These are phyloP conservation scores for Ulota crispa DNA, from an alignment of 225 moss, liverwort and hornwort genomes.

Conservation along the genomic window DNA sequence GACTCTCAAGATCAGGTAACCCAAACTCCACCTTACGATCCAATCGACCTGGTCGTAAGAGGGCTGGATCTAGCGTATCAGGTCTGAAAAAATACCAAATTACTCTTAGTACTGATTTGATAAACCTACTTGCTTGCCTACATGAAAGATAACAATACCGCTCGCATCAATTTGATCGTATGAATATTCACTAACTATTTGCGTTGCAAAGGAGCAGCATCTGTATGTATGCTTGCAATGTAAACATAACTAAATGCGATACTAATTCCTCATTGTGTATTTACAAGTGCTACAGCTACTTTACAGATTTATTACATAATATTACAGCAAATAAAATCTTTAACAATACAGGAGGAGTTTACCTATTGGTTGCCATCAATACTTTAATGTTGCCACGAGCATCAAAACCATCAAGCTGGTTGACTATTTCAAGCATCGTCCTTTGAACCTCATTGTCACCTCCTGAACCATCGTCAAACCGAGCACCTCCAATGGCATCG, in stretches of 20 bases:
- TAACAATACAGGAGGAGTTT: not conserved
- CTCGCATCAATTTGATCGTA: not conserved
- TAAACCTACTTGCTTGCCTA: not conserved
- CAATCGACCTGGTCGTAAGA: conserved; percentile 89
- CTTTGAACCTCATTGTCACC: conserved; percentile 99
- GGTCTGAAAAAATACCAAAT: conserved; percentile 54
- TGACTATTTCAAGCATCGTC: conserved; percentile 97
- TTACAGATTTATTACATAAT: not conserved
- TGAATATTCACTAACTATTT: not conserved
- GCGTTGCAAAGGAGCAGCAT: not conserved
- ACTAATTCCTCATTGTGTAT: not conserved
- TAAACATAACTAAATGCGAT: not conserved
- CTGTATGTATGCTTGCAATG: not conserved
- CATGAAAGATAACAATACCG: not conserved
- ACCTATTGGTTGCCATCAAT: conserved; percentile 98
- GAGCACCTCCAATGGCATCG: conserved; percentile 66
- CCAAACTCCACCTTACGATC: conserved; percentile 98
- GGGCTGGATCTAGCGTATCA: conserved; percentile 95
- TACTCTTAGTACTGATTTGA: not conserved
- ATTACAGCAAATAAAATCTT: not conserved
- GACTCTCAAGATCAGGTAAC: conserved; percentile 88
- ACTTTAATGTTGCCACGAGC: conserved; percentile 96
- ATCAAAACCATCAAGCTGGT: conserved; percentile 97
- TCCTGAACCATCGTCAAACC: conserved; percentile 93
- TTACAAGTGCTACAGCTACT: not conserved